Evolutionary conservation across 768 basidiomycete genomes (phyloP).

Genomic region (Rhizopogon rudus): DNA sequence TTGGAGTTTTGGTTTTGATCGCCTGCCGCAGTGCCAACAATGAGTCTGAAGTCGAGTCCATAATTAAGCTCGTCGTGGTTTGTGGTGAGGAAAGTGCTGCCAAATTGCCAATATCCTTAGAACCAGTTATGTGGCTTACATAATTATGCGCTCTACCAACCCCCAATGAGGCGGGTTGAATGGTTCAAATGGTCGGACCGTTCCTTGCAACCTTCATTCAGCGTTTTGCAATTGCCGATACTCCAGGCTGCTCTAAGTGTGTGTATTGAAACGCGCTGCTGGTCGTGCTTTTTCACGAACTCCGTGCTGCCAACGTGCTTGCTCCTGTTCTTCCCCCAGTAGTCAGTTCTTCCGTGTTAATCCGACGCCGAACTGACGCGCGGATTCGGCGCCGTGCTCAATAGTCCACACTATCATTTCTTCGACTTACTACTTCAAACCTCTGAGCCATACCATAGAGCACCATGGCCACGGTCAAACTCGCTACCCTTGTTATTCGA

Average conservation of each 20-base stretch:
- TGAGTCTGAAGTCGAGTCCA: constrained; percentile 34
- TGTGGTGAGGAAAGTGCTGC: background rate
- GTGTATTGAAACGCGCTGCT: background rate
- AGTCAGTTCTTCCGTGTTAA: background rate
- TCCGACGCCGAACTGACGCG: background rate
- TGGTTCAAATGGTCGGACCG: no score
- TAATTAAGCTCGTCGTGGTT: constrained; percentile 7
- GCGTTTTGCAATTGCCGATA: no score
- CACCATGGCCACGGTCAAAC: constrained; percentile 67
- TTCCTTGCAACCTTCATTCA: no score
- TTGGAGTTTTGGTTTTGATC: constrained; percentile 47
- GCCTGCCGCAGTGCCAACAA: constrained; percentile 56
- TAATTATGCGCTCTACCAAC: background rate
- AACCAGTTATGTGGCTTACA: background rate
- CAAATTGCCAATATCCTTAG: background rate
- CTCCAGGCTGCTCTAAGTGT: background rate
- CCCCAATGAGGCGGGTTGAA: background rate
- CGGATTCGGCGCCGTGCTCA: background rate
- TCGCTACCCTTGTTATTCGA: constrained; percentile 70
- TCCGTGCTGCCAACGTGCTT: background rate
- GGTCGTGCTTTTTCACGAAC: background rate
- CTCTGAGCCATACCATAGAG: background rate
- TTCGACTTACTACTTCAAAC: background rate
- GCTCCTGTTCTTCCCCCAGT: background rate
- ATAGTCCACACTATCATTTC: background rate